Base-by-base conservation (phyloP, 768 basidiomycete species). In the Suillus subluteus region DNA sequence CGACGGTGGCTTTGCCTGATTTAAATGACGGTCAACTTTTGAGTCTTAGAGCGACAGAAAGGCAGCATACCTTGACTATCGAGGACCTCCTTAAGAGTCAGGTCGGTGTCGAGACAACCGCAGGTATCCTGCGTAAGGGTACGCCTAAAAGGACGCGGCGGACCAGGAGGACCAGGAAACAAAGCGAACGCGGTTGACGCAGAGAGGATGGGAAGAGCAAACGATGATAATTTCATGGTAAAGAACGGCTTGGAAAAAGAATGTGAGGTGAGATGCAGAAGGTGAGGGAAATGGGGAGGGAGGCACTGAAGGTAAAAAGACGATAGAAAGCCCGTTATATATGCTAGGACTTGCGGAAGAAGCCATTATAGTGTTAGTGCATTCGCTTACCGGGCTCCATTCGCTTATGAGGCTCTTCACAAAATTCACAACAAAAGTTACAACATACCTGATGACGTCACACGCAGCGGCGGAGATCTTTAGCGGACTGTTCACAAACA, bases 161-260 rank as follows among this genome's bases (percentile, higher is more conserved):
- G 26, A 26, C 26, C 26, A 26, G 26, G 26, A 26, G 26, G 32
- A 32, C 3, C 32, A 32, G 32, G 32, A 32, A 32, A 9, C 16
- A 56, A 67, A 69, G 75, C 71, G 63, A 74, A 58, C 0, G 62
- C 55, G 44, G 67, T 21, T 15, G 70, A 69, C 38, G 62, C 67
- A 38, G 69, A 6, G 41, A 75, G 62, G 26, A 77, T 67, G 66
- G 72, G 71, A 63, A 52, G 56, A 62, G 67, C 65, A 37, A 72
- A 63, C 3, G 67, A 50, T 38, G 54, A 48, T 0, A 65, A 16
- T 11, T 32, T 76, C 75, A 75, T 75, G 59, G 37, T 58, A 69
- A 44, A 48, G 63, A 67, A 38, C 56, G 55, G 35, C 54, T 63
- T 13, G 35, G 30, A 62, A 61, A 62, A 65, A 48, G 59, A 66